Conservation (phyloP, 345 rosid genomes). For the Passiflora organensis region DNA sequence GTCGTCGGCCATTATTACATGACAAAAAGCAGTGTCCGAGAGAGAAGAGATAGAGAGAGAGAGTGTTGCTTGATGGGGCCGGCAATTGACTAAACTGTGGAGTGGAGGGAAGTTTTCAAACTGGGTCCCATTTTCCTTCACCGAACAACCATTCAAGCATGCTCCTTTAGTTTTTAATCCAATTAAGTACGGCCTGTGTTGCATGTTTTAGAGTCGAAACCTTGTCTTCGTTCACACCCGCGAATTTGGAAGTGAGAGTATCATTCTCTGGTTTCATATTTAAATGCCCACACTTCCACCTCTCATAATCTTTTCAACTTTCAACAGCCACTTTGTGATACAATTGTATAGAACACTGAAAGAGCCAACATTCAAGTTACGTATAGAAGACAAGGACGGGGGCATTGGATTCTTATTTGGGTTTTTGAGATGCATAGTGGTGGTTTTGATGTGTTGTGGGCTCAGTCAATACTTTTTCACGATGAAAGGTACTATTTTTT, state of each 20-base stretch:
- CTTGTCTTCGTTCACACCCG: conserved; percentile 7
- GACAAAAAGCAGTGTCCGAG: neutral
- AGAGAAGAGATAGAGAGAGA: neutral
- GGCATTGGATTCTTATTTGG: conserved; percentile 40
- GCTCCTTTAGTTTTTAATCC: neutral
- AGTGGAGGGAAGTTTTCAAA: conserved; percentile 2
- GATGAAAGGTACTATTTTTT: conserved; percentile 43
- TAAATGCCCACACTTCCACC: conserved; percentile 3
- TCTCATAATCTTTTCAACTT: neutral
- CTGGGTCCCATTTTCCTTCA: conserved; percentile 10
- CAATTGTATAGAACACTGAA: no score
- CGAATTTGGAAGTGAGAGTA: neutral
- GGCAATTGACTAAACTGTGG: neutral
- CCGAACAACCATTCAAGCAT: neutral
- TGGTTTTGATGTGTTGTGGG: conserved; percentile 49
- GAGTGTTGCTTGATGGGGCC: neutral
- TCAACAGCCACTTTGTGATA: neutral
- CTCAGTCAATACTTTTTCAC: conserved; percentile 40
- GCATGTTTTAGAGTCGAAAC: neutral
- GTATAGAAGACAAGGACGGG: neutral
- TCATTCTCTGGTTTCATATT: conserved; percentile 12
- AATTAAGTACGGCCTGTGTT: neutral
- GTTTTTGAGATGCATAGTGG: conserved; percentile 32
- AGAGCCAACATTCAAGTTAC: neutral
- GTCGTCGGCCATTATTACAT: no score